Evolutionary conservation across 176 grass and related monocot species (phyloP), one percentile per base, ranked within the genome.

Genomic region (Lolium multiflorum): DNA sequence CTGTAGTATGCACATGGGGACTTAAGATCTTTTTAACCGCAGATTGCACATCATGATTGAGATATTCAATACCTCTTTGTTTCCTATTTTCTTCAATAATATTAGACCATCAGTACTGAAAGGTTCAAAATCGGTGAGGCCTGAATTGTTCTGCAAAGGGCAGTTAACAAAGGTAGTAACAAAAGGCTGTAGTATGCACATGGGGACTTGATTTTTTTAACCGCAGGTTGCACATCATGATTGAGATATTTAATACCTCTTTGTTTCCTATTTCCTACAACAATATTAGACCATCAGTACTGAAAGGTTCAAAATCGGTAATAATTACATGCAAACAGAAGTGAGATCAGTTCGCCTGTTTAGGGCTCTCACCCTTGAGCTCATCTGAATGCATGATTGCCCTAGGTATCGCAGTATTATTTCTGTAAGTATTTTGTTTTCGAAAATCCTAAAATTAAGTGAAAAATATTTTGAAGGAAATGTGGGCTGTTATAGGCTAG

Each of bases 71-170:
- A 65, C 14, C 16, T 48, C 41, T 60, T 47, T 73, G 16, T 48
- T 61, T 5, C 47, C 26, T 46, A 50, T 82, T 66, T 48, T 44
- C 50, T 61, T 89, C 48, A 39, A 50, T 76, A 17, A 49, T 70
- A 63, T 73, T 79, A 18, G 28, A 35, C 31, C 31, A 35, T 35
- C 31, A 35, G 31, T 35, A 35, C 31, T 35, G 31, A 35, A 35
- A 35, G 31, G 31, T 35, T 35, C 31, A 35, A 35, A 35, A 35
- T 35, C 31, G 31, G 31, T 35, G 86, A 94, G 97, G 59, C 97
- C 97, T 65, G 94, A 99, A 84, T 91, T 99, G 41, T 99, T 99
- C 85, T 96, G 94, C 85, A 99, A 93, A 96, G 97, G 97, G 68
- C 97, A 99, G 73, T 81, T 99, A 80, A 99, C 97, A 10, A 99